Evolutionary conservation across 176 grass and related monocot genomes (phyloP), one percentile per base, ranked within the genome.

Genomic region (Hordeum vulgare): DNA sequence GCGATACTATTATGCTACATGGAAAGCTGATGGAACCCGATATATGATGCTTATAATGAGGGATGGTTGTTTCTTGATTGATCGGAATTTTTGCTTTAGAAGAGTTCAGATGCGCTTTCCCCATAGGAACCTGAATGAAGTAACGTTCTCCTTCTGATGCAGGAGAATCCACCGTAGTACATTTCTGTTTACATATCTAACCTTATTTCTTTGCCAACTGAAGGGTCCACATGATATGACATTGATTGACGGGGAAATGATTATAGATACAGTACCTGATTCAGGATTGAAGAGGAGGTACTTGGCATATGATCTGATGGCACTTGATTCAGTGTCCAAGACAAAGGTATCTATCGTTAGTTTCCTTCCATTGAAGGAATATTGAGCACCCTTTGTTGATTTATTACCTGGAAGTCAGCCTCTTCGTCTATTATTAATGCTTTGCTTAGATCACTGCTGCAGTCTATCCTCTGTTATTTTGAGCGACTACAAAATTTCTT

Each of bases 31-130:
- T 31, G 97, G 97, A 54, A 99, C 97, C n/a, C 87, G 97, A 35
- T 99, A 99, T 89, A 99, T 99, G 97, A 99, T 99, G 93, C 94
- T 99, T 85, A 94, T 99, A 89, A 83, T 85, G 68, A 89, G 80
- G 74, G 87, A 90, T 69, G 96, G 93, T 47, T 95, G 93, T 70
- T 98, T 93, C 83, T 90, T 98, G 85, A 91, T 98, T 71, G 93
- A 95, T 84, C 88, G 91, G 23, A 99, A 93, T 81, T 99, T 99
- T 83, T 83, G 59, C 76, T 99, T 99, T 83, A 88, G 93, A 81
- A 92, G 97, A 85, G 89, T 98, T 90, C 96, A 98, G 58, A 98
- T 98, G 96, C 91, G 93, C 62, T 98, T 95, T 87, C 93, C 96
- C 18, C 89, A 88, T 66, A 98, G 83, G 72, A 95, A 86, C 85